These are phyloP conservation scores for Ciborinia camelliae DNA, from an alignment of 2,329 filamentous ascomycete species.

Conservation along the genomic window DNA sequence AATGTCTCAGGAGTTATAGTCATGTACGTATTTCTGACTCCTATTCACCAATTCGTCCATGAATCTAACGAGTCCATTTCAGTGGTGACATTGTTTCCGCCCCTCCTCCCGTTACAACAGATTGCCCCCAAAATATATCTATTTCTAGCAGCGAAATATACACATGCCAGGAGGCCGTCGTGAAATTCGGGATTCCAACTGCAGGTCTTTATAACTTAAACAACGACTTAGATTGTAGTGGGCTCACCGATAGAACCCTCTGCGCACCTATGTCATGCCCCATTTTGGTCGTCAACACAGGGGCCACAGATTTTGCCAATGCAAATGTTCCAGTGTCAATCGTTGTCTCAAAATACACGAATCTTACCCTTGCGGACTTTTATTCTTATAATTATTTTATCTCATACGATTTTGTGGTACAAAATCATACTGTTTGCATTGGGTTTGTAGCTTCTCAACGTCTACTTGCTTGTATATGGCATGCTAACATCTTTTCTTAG, in stretches of 20 bases:
- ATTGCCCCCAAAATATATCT: background rate
- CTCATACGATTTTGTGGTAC: background rate
- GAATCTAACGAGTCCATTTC: background rate
- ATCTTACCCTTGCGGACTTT: background rate
- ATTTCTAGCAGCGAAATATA: background rate
- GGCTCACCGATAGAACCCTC: background rate
- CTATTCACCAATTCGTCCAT: background rate
- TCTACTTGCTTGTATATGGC: background rate
- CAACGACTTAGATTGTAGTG: background rate
- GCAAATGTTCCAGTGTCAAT: background rate
- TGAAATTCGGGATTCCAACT: background rate
- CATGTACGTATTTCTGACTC: background rate
- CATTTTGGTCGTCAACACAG: constrained; percentile 2
- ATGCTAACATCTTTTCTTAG: background rate
- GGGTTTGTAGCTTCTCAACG: background rate
- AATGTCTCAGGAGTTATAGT: background rate
- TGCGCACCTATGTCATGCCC: constrained; percentile 5
- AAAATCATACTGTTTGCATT: constrained; percentile 1
- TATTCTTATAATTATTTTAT: background rate
- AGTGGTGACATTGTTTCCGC: background rate
- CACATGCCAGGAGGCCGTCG: background rate
- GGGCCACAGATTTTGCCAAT: background rate
- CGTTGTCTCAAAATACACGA: background rate
- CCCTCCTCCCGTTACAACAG: background rate
- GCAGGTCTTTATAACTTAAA: background rate